Percentiles rank a stretch among this genome's conserved stretches.
Evolutionary conservation across 2,329 filamentous ascomycete genomes (phyloP).

Genomic region (Hymenoscyphus linearis): DNA sequence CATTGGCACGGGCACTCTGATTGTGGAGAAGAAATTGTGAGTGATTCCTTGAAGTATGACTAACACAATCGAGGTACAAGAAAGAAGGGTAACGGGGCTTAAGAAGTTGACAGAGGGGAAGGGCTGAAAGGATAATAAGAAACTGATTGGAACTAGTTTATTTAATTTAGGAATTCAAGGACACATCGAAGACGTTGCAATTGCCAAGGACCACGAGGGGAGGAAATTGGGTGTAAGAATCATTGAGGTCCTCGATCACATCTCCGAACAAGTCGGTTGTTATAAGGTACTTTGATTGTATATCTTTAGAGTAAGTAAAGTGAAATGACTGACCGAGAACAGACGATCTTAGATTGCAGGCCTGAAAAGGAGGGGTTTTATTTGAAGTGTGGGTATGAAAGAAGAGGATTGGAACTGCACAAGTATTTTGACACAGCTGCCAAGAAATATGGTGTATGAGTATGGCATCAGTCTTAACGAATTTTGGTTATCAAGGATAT

Average conservation of each 20-base stretch:
- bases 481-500: not conserved
- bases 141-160: constrained; percentile 46
- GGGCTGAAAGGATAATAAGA: not conserved
- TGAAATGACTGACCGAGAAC: not conserved
- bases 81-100: too few species aligned
- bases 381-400: constrained; percentile 70
- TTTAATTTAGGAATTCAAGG: constrained; percentile 76
- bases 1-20: constrained; percentile 80
- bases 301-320: not conserved
- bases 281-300: constrained; percentile 59
- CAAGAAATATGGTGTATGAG: constrained; percentile 1
- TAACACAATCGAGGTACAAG: not conserved
- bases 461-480: not conserved
- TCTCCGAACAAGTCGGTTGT: constrained; percentile 81
- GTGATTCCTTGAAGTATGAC: constrained; percentile 31
- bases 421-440: constrained; percentile 62
- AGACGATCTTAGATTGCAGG: constrained; percentile 92
- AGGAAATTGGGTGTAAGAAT: constrained; percentile 90
- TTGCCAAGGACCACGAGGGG: constrained; percentile 88
- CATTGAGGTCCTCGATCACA: constrained; percentile 85
- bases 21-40: constrained; percentile 90
- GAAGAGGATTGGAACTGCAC: constrained; percentile 91
- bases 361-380: constrained; percentile 96
- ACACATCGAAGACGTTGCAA: constrained; percentile 95
- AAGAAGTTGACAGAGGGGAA: too few species aligned